Evolutionary conservation across 1,284 basidiomycete species (phyloP).

Genomic region (Ganoderma meredithae): DNA sequence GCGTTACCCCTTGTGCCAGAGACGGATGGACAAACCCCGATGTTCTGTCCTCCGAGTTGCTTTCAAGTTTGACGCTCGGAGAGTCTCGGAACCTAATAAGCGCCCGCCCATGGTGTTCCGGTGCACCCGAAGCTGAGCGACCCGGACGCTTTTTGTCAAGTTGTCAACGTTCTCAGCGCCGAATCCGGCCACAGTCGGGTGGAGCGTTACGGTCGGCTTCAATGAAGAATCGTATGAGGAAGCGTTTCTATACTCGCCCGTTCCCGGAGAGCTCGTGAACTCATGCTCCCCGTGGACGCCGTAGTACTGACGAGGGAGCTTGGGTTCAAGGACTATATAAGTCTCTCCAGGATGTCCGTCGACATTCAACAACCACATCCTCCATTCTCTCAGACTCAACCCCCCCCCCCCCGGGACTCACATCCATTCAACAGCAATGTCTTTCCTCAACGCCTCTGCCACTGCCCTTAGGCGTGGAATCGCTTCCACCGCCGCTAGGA

Average conservation of each 20-base stretch:
- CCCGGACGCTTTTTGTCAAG: not conserved
- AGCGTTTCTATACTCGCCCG: conserved; percentile 10
- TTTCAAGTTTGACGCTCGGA: not conserved
- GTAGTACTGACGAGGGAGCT: not conserved
- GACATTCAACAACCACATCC: not conserved
- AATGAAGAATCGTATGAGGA: not conserved
- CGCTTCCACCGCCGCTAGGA: conserved; percentile 12
- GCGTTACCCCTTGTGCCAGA: not conserved
- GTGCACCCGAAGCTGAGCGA: not conserved
- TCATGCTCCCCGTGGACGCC: conserved; percentile 2
- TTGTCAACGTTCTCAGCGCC: not conserved
- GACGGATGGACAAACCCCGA: not conserved
- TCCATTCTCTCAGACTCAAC: too few species aligned
- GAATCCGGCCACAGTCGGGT: not conserved
- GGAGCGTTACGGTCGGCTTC: not conserved
- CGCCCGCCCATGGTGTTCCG: not conserved
- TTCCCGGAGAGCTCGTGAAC: conserved; percentile 15
- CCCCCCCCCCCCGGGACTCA: too few species aligned
- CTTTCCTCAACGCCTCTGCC: conserved; percentile 27
- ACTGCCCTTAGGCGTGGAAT: conserved; percentile 27
- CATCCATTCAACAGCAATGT: conserved; percentile 17
- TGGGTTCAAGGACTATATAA: not conserved
- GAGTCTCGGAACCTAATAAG: not conserved
- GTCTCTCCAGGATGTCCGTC: not conserved
- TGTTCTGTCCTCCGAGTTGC: not conserved